phyloP scores from a whole-genome alignment of 129 eudicot species.

The Rutidosis leptorrhynchoides region DNA sequence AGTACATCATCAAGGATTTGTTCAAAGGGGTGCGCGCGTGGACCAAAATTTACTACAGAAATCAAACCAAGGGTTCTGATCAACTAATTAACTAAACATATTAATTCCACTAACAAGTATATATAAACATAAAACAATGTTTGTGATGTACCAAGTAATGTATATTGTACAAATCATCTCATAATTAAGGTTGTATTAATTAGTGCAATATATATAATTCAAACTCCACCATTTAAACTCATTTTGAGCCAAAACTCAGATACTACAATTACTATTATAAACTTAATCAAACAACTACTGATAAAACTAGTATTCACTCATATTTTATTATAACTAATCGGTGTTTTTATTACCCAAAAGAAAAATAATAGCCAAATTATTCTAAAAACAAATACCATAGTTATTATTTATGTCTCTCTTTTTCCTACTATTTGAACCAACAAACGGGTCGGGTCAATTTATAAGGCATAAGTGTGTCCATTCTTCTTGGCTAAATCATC shows the following conservation, averaged over 20 bases:
- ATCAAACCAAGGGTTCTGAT: too few relatives aligned
- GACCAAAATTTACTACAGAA: too few relatives aligned
- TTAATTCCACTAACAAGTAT: too few relatives aligned
- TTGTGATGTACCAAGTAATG: too few relatives aligned
- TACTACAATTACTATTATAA: not conserved
- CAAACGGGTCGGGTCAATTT: constrained; percentile 3
- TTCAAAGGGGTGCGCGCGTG: too few relatives aligned
- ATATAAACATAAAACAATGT: too few relatives aligned
- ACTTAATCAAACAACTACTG: not conserved
- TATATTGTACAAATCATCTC: not conserved
- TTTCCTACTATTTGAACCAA: not conserved
- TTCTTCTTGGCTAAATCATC: constrained; percentile 33
- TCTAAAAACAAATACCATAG: not conserved
- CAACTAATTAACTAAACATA: too few relatives aligned
- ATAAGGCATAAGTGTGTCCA: constrained; percentile 23
- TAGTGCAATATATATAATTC: not conserved
- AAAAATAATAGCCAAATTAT: not conserved
- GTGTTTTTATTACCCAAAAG: not conserved
- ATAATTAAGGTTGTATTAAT: not conserved
- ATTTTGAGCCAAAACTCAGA: not conserved
- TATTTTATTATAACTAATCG: not conserved
- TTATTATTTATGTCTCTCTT: constrained; percentile 7
- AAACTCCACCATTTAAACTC: not conserved
- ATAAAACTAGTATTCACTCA: not conserved
- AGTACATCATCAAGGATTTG: too few relatives aligned